phyloP scores from a whole-genome alignment of 139 green algal genomes.

The Chlorella sp. region DNA sequence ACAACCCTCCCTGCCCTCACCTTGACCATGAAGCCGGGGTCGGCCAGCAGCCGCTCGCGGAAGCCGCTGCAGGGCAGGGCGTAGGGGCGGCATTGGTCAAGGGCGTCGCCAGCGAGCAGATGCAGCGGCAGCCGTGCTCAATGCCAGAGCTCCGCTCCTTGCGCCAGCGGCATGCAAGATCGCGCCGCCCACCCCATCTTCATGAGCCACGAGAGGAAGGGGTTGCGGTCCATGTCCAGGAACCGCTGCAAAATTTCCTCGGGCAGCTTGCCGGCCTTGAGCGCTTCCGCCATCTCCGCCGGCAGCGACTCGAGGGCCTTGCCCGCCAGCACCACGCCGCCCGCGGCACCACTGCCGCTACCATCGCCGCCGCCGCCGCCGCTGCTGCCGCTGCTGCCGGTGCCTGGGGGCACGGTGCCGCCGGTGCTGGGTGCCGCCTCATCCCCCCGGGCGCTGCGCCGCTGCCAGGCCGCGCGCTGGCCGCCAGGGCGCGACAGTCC shows the following conservation, averaged over 20 bases:
- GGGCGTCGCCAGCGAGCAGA: background rate
- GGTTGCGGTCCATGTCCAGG: conserved; percentile 74
- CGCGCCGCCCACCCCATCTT: conserved; percentile 17
- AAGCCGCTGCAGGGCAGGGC: conserved; percentile 72
- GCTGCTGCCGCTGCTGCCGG: conserved; percentile 26
- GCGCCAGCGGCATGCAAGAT: too few relatives aligned
- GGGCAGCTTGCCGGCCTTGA: conserved; percentile 69
- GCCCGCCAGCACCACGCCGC: conserved; percentile 41
- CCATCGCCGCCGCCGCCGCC: conserved; percentile 17
- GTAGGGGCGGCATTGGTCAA: background rate
- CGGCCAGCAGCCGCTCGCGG: conserved; percentile 92
- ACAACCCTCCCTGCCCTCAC: too few relatives aligned
- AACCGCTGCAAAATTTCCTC: conserved; percentile 78
- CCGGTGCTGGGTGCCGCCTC: background rate
- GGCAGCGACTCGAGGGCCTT: conserved; percentile 53
- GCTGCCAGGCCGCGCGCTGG: background rate
- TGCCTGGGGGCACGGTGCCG: conserved; percentile 16
- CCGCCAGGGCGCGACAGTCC: background rate
- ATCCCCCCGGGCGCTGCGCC: background rate
- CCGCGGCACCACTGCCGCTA: background rate
- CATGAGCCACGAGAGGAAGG: conserved; percentile 72
- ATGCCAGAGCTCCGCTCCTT: too few relatives aligned
- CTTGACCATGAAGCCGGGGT: conserved; percentile 94
- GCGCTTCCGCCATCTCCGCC: conserved; percentile 72
- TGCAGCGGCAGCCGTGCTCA: too few relatives aligned